phyloP scores from a whole-genome alignment of 2,329 filamentous ascomycete species.

The Neocucurbitaria cava region DNA sequence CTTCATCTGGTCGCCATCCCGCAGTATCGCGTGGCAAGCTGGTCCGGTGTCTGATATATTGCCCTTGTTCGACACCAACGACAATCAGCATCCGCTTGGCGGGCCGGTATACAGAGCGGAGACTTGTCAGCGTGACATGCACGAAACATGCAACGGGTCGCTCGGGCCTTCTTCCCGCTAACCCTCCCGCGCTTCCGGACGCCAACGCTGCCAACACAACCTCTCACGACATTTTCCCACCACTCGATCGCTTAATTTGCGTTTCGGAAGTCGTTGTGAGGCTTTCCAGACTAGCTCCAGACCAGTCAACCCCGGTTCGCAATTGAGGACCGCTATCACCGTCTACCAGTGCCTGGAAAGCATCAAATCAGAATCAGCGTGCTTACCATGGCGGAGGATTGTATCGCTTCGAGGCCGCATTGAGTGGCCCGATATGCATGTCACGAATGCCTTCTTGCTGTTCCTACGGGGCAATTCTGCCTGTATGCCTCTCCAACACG shows the following conservation, averaged over 20 bases:
- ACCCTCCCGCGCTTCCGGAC: constrained; percentile 38
- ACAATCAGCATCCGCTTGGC: constrained; percentile 31
- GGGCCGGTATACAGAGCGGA: constrained; percentile 18
- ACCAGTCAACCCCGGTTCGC: constrained; percentile 27
- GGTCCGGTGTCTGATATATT: not conserved
- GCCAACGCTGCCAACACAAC: constrained; percentile 31
- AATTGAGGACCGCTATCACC: constrained; percentile 46
- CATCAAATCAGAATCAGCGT: constrained; percentile 33
- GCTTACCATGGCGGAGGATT: constrained; percentile 27
- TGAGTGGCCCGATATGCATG: constrained; percentile 30
- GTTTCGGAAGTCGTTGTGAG: constrained; percentile 17
- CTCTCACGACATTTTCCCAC: constrained; percentile 45
- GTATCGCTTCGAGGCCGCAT: constrained; percentile 24
- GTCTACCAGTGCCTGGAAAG: constrained; percentile 18
- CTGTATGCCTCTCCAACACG: constrained; percentile 15
- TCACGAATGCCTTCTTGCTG: constrained; percentile 23
- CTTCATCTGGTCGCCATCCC: constrained; percentile 14
- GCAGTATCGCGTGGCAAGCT: constrained; percentile 13
- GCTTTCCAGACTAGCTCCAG: constrained; percentile 37
- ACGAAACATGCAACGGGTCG: constrained; percentile 23
- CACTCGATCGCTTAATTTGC: constrained; percentile 35
- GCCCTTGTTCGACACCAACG: constrained; percentile 1
- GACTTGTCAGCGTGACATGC: constrained; percentile 30
- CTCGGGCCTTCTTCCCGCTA: constrained; percentile 38
- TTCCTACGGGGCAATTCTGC: constrained; percentile 24